phyloP scores from a whole-genome alignment of 2,329 filamentous ascomycete genomes.

The Claviceps capensis region DNA sequence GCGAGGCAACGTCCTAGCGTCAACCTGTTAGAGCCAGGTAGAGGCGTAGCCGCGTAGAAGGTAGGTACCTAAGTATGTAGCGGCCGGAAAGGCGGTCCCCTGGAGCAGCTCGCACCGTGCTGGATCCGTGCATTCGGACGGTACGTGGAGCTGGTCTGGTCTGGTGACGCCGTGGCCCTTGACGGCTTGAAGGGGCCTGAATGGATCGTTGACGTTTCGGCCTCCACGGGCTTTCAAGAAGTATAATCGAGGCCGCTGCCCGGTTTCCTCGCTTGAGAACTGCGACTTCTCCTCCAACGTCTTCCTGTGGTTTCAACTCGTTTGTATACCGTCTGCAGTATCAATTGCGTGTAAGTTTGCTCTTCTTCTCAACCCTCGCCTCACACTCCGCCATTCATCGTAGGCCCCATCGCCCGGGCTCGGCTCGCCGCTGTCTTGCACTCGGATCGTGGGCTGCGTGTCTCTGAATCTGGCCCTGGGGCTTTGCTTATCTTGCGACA shows the following conservation, averaged over 20 bases:
- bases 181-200: not conserved
- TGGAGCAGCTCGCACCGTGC: not conserved
- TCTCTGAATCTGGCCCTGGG: too few relatives aligned
- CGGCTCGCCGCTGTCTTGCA: too few relatives aligned
- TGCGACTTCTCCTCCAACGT: not conserved
- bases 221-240: slow-evolving; percentile 2
- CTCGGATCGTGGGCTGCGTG: too few relatives aligned
- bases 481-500: slow-evolving; percentile 5
- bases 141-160: slow-evolving; percentile 6
- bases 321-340: not conserved
- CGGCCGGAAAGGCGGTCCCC: slow-evolving; percentile 4
- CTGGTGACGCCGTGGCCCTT: slow-evolving; percentile 6
- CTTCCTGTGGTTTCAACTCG: slow-evolving; percentile 1
- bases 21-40: too few relatives aligned
- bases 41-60: too few relatives aligned
- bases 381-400: not conserved
- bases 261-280: not conserved
- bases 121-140: not conserved
- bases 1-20: too few relatives aligned
- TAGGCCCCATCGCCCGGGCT: too few relatives aligned
- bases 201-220: slow-evolving; percentile 1
- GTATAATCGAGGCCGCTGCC: slow-evolving; percentile 5
- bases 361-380: not conserved
- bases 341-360: slow-evolving; percentile 5
- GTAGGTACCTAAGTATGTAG: not conserved